Base-by-base conservation (phyloP, 345 rosid species). In the Populus deltoides region DNA sequence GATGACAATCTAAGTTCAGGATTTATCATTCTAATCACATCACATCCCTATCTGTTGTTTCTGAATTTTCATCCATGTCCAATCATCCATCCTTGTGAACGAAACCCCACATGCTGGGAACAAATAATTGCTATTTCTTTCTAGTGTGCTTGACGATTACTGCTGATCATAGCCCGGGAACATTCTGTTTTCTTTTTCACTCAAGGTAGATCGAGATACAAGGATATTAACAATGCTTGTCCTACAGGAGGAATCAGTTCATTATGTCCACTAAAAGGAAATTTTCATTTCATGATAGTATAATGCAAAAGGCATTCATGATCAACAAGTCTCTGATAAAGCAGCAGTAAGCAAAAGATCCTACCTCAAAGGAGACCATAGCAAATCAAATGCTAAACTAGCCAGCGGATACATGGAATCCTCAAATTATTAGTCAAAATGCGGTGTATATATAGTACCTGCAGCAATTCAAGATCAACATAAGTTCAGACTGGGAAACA, bases 401-500 rank as follows among this genome's bases (percentile, higher is more conserved):
- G 41, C 15, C 12, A 63, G 29, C 33, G 66, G 71, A 7, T 35
- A 59, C 72, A 41, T 5, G 71, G 31, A 59, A 53, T 76, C 63
- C 22, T 55, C 68, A 68, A 68, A 29, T 66, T n/a, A 41, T 41
- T 41, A 41, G 68, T 72, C 24, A 27, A 8, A 17, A 27, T 55
- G 62, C 68, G 24, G 9, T 31, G 29, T 33, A 8, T 47, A 17
- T 47, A 49, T 59, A 47, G 29, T 43, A 67, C 41, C 73, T 65
- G 76, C 77, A 66, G 62, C 70, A 57, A 73, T 49, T 59, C 17
- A 66, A 70, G 38, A 77, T 51, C 71, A 78, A 59, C 27, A 12
- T 65, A 62, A 77, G 43, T 61, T 59, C 36, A 24, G 70, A 41
- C 15, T 33, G 10, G 67, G 63, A 59, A 41, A 29, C 25, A 27